A percentile compares a stretch with the other conserved stretches of the same genome.
These are phyloP conservation scores for Hypomontagnella submonticulosa DNA, from an alignment of 495 filamentous ascomycete species.

Conservation along the genomic window DNA sequence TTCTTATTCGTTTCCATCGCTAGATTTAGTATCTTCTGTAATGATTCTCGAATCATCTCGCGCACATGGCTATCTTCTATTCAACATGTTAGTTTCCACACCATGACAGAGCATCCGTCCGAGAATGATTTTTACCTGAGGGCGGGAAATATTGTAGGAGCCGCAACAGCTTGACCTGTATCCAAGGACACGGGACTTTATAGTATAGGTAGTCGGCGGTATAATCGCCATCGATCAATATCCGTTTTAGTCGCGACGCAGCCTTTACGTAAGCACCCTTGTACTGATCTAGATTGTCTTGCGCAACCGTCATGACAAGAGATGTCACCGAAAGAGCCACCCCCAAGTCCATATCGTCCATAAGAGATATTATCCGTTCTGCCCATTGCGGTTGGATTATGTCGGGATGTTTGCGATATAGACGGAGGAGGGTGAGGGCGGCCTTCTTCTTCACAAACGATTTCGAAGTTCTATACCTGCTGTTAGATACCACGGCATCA, in stretches of 20 bases:
- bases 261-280: constrained; percentile 94
- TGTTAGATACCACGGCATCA: constrained; percentile 15
- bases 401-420: constrained; percentile 92
- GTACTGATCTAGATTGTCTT: constrained; percentile 93
- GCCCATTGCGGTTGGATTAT: constrained; percentile 98
- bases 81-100: constrained; percentile 32
- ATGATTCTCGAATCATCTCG: constrained; percentile 88
- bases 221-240: constrained; percentile 89
- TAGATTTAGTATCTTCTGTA: constrained; percentile 87
- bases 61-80: constrained; percentile 91
- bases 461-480: constrained; percentile 81
- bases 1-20: constrained; percentile 97
- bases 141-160: constrained; percentile 96
- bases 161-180: constrained; percentile 92
- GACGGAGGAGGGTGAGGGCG: constrained; percentile 90
- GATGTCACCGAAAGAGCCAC: constrained; percentile 96
- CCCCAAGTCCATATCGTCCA: constrained; percentile 97
- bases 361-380: constrained; percentile 95
- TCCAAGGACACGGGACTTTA: constrained; percentile 98
- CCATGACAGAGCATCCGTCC: background rate
- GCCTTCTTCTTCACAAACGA: constrained; percentile 99
- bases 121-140: constrained; percentile 71
- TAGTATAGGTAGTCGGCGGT: constrained; percentile 94
- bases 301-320: constrained; percentile 92
- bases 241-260: constrained; percentile 85